Conservation (phyloP, 257 asterid species). For the Ligustrum vulgare region DNA sequence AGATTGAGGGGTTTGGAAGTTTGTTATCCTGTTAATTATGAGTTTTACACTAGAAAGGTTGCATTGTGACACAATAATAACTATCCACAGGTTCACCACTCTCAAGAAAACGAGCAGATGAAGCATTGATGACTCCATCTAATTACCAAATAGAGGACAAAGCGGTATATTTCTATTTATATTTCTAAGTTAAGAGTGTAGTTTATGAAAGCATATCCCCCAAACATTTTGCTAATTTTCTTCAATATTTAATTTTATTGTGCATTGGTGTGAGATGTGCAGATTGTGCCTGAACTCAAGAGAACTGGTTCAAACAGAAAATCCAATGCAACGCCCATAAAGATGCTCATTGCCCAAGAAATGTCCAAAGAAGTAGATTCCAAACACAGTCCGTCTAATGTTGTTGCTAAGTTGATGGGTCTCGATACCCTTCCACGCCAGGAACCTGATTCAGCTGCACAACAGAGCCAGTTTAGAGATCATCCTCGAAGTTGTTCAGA, state of each 20-base stretch:
- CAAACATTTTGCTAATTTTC: slow-evolving; percentile 12
- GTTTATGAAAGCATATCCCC: slow-evolving; percentile 11
- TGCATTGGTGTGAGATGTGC: slow-evolving; percentile 37
- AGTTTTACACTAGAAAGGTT: background rate
- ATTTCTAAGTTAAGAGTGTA: slow-evolving; percentile 17
- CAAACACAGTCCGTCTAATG: slow-evolving; percentile 63
- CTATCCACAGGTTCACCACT: slow-evolving; percentile 60
- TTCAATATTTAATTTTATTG: slow-evolving; percentile 19
- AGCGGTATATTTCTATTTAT: slow-evolving; percentile 45
- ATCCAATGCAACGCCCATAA: slow-evolving; percentile 71
- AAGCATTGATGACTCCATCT: slow-evolving; percentile 52
- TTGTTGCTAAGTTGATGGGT: slow-evolving; percentile 97
- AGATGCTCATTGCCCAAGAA: slow-evolving; percentile 90
- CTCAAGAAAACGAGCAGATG: slow-evolving; percentile 75
- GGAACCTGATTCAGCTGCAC: slow-evolving; percentile 49
- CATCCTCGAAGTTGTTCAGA: slow-evolving; percentile 66
- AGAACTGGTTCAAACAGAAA: slow-evolving; percentile 49
- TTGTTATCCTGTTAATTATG: slow-evolving; percentile 13
- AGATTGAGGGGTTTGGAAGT: slow-evolving; percentile 7
- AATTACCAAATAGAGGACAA: slow-evolving; percentile 60
- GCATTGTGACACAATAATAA: slow-evolving; percentile 26
- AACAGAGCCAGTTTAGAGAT: slow-evolving; percentile 45
- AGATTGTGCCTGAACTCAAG: slow-evolving; percentile 56
- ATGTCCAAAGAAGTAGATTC: slow-evolving; percentile 78
- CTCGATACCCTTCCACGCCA: slow-evolving; percentile 85